Evolutionary conservation across 1,284 basidiomycete species (phyloP), one percentile per base, ranked within the genome.

Genomic region (Moesziomyces sp.): DNA sequence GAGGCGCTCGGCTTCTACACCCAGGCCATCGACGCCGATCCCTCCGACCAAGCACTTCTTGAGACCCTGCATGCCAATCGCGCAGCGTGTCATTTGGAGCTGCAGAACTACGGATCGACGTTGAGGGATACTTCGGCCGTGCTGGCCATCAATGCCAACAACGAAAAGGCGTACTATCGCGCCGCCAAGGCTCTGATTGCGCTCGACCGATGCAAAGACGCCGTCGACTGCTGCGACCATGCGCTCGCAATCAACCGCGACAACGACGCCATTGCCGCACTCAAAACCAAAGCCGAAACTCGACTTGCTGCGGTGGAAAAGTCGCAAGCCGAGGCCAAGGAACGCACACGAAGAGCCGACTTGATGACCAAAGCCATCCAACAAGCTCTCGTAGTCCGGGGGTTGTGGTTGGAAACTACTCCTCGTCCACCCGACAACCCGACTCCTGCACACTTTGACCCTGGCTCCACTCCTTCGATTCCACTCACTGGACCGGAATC

Each of bases 1-100:
- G 95, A 99, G 83, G 96, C 96, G 2, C 74, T 91, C 11, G 89
- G 90, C 0, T 97, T 98, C 83, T 99, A 98, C 84, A 90, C 91
- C 0, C 92, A 96, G 81, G 96, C 91, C 0, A 82, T 99, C 30
- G 91, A 96, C 51, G 92, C 92, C 1, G 89, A 91, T 52, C 92
- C 94, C 2, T 87, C 88, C 7, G 90, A 93, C 78, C 67, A 80
- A 11, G 76, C 82, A 3, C 86, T 99, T 21, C 86, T 92, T 52
- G 91, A 91, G 80, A 72, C 71, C 10, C 35, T 82, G 8, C 56
- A 66, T n/a, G 61, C 72, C 9, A 99, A 99, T 85, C 89, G 94
- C 43, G 94, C 96, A 1, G 95, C 94, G 3, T 94, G 92, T 71
- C 94, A 98, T 82, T 87, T 98, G 9, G 93, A 94, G 81, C 88